Conservation (phyloP, 2,329 filamentous ascomycete genomes). For the Trichoderma oligosporum region DNA sequence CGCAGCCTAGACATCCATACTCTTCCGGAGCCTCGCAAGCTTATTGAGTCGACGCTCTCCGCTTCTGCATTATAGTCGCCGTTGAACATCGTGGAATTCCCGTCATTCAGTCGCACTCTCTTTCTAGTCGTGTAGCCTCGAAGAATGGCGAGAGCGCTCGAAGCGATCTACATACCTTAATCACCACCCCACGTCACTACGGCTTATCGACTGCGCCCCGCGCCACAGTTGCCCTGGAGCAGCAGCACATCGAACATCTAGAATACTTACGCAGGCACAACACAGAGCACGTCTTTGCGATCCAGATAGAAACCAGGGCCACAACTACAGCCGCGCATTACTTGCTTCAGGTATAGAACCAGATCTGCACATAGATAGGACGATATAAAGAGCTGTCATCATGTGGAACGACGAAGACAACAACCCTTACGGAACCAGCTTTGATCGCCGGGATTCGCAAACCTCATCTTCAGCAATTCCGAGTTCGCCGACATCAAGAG, state of each 20-base stretch:
- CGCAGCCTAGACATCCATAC: background rate
- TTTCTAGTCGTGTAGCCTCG: background rate
- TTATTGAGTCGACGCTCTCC: background rate
- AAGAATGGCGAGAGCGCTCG: conserved; percentile 26
- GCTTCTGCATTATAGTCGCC: conserved; percentile 7
- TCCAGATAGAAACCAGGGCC: conserved; percentile 19
- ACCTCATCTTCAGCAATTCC: conserved; percentile 64
- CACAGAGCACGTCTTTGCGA: conserved; percentile 18
- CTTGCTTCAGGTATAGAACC: too few relatives aligned
- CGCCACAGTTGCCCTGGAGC: conserved; percentile 22
- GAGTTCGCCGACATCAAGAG: conserved; percentile 55
- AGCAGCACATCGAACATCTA: conserved; percentile 25
- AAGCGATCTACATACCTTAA: conserved; percentile 21
- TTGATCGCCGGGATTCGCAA: conserved; percentile 80
- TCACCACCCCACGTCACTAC: conserved; percentile 15
- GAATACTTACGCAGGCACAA: too few relatives aligned
- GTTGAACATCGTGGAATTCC: background rate
- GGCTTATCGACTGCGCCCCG: conserved; percentile 20
- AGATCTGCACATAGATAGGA: background rate
- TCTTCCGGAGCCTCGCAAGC: conserved; percentile 15
- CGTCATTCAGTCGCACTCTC: background rate
- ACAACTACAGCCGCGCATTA: background rate
- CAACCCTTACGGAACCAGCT: conserved; percentile 89
- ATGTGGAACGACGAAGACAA: conserved; percentile 99
- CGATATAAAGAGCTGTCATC: conserved; percentile 20